Base-by-base conservation (phyloP, 768 basidiomycete species). In the Rhodosporidiobolus sp. region DNA sequence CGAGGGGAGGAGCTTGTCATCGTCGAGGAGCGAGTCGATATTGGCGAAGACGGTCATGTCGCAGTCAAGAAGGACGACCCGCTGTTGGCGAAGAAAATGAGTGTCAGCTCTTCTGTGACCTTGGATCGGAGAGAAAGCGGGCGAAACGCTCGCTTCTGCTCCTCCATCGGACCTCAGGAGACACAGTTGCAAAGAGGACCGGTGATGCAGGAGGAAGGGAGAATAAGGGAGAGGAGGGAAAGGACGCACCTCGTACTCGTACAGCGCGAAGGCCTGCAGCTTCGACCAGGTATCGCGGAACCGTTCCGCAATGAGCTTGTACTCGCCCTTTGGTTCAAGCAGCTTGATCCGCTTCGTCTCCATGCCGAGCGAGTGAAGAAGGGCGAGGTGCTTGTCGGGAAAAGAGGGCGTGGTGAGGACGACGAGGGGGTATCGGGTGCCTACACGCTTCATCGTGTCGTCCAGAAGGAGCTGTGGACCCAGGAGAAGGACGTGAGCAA, bases 41-140 rank as follows among this genome's bases (percentile, higher is more conserved):
- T 91, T 92, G 62, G 81, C 84, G 81, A 84, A 83, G 30, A 94
- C 83, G 65, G 92, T 84, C 93, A 95, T 95, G 82, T 95, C 93
- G 30, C 89, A 87, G 79, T 95, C 93, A 59, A 94, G 81, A 50
- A 94, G 85, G 65, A 93, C 88, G 65, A 94, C 79, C 20, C 81
- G 75, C 81, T 82, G 73, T 8, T 35, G 12, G n/a, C 26, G n/a
- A 22, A 20, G 10, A 6, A 16, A 38, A n/a, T 32, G 19, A 34
- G 20, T 11, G 10, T n/a, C n/a, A n/a, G n/a, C n/a, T n/a, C n/a
- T n/a, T n/a, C n/a, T n/a, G n/a, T n/a, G n/a, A n/a, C n/a, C n/a
- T n/a, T n/a, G n/a, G n/a, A n/a, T n/a, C n/a, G n/a, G n/a, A n/a
- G n/a, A n/a, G n/a, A n/a, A n/a, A n/a, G n/a, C n/a, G n/a, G n/a